Evolutionary conservation across 495 filamentous ascomycete genomes (phyloP), one percentile per base, ranked within the genome.

Genomic region (Tetracladium setigerum): DNA sequence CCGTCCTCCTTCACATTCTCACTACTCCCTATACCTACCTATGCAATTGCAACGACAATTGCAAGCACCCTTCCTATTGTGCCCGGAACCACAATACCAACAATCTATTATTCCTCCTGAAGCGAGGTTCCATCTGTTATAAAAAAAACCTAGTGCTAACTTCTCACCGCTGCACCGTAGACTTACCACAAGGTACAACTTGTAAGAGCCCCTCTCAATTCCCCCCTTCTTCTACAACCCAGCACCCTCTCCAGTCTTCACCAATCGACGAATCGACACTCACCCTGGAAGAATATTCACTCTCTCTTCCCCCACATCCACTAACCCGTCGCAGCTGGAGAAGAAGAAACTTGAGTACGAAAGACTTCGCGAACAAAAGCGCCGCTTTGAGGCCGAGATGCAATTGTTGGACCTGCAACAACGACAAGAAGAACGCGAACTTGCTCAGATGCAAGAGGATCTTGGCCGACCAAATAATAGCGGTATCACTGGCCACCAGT

Each of bases 321-420:
- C 5, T 27, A 30, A 50, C 53, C 7, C 22, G 3, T 14, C 13
- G 44, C 59, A 98, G 90, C 76, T 95, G 58, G 92, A 96, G 64
- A 94, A 89, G 65, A 95, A 95, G 62, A 84, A 85, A 40, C 71
- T 84, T 53, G 87, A 95, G 59, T 87, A 91, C 62, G 89, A 96
- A 63, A 68, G 76, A 52, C 80, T 95, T 62, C 79, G 84, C 49
- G 86, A 95, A 64, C 85, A 91, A 63, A 90, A 83, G 56, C 73
- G 84, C 42, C 75, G 82, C 27, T 89, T 95, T 61, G 84, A 95
- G 64, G 83, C 83, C 52, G 86, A 95, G 59, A 86, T 97, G 76
- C 81, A 85, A 55, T 74, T 86, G 51, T 70, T 95, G 33, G 89
- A 94, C 55, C 71, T 89, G 49, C 84, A 90, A 60, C 81, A 89